phyloP scores from a whole-genome alignment of 2,329 filamentous ascomycete genomes.

The Zopfia rhizophila region DNA sequence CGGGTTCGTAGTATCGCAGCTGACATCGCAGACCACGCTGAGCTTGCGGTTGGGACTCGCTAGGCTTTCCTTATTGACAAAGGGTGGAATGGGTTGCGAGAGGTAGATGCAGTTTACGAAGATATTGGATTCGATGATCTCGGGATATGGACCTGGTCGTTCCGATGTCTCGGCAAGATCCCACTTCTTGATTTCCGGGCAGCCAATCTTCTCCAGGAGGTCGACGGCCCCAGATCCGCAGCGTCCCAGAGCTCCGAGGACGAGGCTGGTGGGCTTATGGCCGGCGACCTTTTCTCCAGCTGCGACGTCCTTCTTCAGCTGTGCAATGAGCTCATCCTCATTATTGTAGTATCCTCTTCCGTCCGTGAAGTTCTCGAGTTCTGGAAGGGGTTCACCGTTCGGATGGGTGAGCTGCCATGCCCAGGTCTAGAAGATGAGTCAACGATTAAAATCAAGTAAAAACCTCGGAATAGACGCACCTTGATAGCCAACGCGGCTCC shows the following conservation, averaged over 20 bases:
- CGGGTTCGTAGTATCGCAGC: slow-evolving; percentile 76
- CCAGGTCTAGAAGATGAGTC: slow-evolving; percentile 78
- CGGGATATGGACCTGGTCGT: slow-evolving; percentile 75
- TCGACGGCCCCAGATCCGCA: slow-evolving; percentile 89
- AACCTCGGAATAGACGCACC: slow-evolving; percentile 31
- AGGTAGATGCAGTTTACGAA: slow-evolving; percentile 76
- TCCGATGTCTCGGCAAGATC: slow-evolving; percentile 80
- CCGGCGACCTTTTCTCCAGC: slow-evolving; percentile 74
- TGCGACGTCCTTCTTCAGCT: slow-evolving; percentile 77
- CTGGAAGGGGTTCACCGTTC: slow-evolving; percentile 71
- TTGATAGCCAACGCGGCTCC: slow-evolving; percentile 60
- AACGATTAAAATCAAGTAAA: no score
- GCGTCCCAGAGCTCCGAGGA: slow-evolving; percentile 82
- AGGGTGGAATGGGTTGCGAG: slow-evolving; percentile 79
- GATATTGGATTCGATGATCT: slow-evolving; percentile 74
- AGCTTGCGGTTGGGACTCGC: slow-evolving; percentile 75
- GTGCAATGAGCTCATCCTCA: slow-evolving; percentile 75
- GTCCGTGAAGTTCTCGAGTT: slow-evolving; percentile 64
- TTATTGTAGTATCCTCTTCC: slow-evolving; percentile 72
- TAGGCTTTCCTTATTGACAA: slow-evolving; percentile 78
- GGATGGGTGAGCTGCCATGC: slow-evolving; percentile 81
- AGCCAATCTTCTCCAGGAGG: slow-evolving; percentile 77
- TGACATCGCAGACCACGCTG: slow-evolving; percentile 67
- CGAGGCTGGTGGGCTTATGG: slow-evolving; percentile 76
- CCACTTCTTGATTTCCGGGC: slow-evolving; percentile 76